Base-by-base conservation (phyloP, 2,329 filamentous ascomycete genomes). In the Trichoderma afroharzianum region DNA sequence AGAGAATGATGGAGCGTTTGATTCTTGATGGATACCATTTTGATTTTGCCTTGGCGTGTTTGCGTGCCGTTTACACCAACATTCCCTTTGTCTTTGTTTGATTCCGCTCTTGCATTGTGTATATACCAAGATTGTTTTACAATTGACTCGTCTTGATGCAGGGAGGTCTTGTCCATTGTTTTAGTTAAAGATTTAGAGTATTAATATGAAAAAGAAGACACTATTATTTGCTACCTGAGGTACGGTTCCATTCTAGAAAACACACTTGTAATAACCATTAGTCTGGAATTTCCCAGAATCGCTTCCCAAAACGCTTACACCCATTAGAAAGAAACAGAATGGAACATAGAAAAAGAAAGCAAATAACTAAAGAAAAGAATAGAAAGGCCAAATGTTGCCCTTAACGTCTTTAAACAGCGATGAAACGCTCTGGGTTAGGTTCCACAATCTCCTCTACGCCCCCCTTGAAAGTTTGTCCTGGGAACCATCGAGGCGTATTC, bases 371-470 rank as follows among this genome's bases (percentile, higher is more conserved):
- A 24, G n/a, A 7, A 6, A 33, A 30, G 26, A 39, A 6, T 9
- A 11, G 6, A 3, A 67, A 43, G n/a, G 9, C 18, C 12, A 4
- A 24, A 15, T 14, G 15, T 30, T 50, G 33, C 11, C 18, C 28
- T 18, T n/a, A 1, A 53, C 4, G 6, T 3, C 1, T 30, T 30
- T 33, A 68, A 9, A 74, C 66, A 36, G 74, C 76, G 39, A 82
- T 76, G 63, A 81, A 82, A 50, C 79, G 76, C 18, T 78, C 80
- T 1, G 78, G 78, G 62, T 81, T 81, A 15, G 79, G 78, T 36
- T 80, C 73, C 30, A 77, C 68, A 3, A 74, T 75, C 28, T 76
- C 74, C 2, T 75, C 75, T 12, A 61, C 64, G 7, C 58, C 58
- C 1, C 67, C 73, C 1, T 62, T 39, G 71, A 81, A 81, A 0